Conservation (phyloP, 345 rosid species). For the Linum tenue region DNA sequence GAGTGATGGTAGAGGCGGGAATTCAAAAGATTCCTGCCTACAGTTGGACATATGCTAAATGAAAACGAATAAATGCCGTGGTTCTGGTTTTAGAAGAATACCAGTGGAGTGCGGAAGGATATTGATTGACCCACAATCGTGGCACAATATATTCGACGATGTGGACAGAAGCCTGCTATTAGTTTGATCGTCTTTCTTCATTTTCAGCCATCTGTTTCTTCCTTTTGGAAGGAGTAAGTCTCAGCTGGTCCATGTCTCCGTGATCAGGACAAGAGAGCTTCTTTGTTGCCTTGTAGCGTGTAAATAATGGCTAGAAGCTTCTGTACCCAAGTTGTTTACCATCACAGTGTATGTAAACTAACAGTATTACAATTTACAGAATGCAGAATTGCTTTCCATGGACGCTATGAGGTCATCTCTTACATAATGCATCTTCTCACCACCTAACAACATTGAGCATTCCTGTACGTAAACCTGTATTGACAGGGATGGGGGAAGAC, state of each 20-base stretch:
- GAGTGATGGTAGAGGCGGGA: slow-evolving; percentile 37
- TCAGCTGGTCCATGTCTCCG: too few species aligned
- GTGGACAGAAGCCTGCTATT: too few species aligned
- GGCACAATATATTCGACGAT: neutral
- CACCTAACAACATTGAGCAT: neutral
- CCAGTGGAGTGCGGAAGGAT: neutral
- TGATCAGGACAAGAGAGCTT: too few species aligned
- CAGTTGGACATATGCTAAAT: slow-evolving; percentile 28
- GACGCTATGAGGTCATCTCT: neutral
- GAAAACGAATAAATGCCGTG: neutral
- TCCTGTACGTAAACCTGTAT: neutral
- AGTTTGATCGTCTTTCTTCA: too few species aligned
- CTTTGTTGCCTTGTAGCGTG: neutral
- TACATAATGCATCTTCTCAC: neutral
- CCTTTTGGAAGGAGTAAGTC: too few species aligned
- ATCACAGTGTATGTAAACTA: neutral
- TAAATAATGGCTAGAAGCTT: neutral
- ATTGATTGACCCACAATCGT: neutral
- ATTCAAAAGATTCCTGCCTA: slow-evolving; percentile 40
- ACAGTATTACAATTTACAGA: neutral
- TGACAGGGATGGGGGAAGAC: neutral
- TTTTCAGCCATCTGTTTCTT: too few species aligned
- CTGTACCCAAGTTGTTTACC: neutral
- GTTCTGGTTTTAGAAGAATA: neutral
- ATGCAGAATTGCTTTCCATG: neutral